phyloP scores from a whole-genome alignment of 306 rosid species.

The Gillenia trifoliata region DNA sequence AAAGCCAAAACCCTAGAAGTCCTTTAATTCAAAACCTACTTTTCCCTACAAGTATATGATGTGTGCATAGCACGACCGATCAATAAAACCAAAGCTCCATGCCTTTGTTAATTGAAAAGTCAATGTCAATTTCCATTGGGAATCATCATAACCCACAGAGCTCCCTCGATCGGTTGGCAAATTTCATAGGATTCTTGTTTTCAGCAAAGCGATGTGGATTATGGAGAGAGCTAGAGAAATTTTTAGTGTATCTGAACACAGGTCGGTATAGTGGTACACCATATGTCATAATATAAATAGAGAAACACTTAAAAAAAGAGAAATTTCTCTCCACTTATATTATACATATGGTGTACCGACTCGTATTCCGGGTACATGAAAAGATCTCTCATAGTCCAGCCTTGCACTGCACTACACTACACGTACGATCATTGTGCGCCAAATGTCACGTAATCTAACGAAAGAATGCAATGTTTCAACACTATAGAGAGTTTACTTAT shows the following conservation, averaged over 20 bases:
- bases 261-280: too few relatives aligned
- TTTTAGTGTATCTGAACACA: too few relatives aligned
- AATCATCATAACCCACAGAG: not conserved
- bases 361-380: too few relatives aligned
- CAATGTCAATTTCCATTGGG: not conserved
- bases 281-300: too few relatives aligned
- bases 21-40: slow-evolving; percentile 3
- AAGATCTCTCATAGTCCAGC: too few relatives aligned
- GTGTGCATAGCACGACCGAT: not conserved
- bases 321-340: not conserved
- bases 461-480: not conserved
- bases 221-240: not conserved
- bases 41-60: not conserved
- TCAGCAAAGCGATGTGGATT: not conserved
- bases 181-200: not conserved
- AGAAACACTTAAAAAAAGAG: too few relatives aligned
- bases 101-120: not conserved
- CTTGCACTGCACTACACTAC: too few relatives aligned
- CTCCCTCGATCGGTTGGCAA: not conserved
- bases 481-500: not conserved
- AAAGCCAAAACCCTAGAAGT: not conserved
- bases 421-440: not conserved
- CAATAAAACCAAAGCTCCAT: not conserved
- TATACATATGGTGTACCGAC: not conserved
- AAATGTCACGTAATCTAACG: not conserved